phyloP scores from a whole-genome alignment of 2,329 filamentous ascomycete species.

The Ploettnerulaceae sp. region DNA sequence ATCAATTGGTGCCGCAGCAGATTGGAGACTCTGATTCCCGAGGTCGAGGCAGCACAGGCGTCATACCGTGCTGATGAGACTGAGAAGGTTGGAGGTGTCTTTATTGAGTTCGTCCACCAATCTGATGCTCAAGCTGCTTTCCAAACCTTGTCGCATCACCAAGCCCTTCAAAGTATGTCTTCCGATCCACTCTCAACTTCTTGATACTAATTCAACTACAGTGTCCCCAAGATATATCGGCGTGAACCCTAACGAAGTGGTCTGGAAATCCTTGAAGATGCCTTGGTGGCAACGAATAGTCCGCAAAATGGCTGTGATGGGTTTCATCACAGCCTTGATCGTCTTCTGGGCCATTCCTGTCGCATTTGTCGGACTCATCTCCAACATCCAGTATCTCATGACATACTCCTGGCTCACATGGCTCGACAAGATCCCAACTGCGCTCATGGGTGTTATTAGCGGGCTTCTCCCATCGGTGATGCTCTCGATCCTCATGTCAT shows the following conservation, averaged over 20 bases:
- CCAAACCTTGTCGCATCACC: constrained; percentile 83
- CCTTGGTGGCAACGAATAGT: constrained; percentile 82
- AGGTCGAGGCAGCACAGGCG: constrained; percentile 63
- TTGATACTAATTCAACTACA: constrained; percentile 11
- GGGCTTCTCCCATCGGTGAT: constrained; percentile 77
- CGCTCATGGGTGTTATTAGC: constrained; percentile 77
- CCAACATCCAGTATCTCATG: constrained; percentile 71
- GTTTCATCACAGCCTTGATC: constrained; percentile 71
- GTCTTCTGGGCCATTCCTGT: constrained; percentile 81
- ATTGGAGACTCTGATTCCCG: constrained; percentile 68
- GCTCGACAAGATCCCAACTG: constrained; percentile 62
- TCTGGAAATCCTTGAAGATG: constrained; percentile 82
- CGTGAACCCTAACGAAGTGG: constrained; percentile 73
- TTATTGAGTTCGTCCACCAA: constrained; percentile 83
- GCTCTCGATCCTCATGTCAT: constrained; percentile 77
- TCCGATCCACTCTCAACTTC: not conserved
- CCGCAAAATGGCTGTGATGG: constrained; percentile 62
- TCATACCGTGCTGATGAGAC: constrained; percentile 61
- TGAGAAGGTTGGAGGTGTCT: constrained; percentile 61
- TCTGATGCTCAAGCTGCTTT: constrained; percentile 80
- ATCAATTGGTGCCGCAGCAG: constrained; percentile 84
- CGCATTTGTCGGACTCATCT: constrained; percentile 76
- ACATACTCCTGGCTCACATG: constrained; percentile 66
- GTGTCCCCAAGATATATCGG: constrained; percentile 81
- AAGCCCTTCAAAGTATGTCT: constrained; percentile 58